phyloP scores from a whole-genome alignment of 2,329 filamentous ascomycete species.

The Botrytis pseudocinerea region DNA sequence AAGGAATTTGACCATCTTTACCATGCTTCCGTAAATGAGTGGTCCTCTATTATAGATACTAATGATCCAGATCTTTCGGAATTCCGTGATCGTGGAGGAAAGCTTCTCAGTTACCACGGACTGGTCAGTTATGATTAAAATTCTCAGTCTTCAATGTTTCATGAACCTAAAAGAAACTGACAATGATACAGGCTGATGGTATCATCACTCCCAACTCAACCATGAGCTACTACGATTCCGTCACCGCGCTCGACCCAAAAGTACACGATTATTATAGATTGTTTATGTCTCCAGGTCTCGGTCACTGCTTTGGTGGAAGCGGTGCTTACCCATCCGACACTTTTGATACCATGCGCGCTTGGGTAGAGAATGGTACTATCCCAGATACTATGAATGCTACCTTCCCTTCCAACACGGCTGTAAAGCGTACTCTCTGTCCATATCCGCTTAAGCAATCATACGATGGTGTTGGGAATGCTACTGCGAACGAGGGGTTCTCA shows the following conservation, averaged over 20 bases:
- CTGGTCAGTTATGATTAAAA: not conserved
- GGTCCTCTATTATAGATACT: slow-evolving; percentile 2
- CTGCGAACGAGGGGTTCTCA: not conserved
- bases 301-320: not conserved
- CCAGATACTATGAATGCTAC: not conserved
- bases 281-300: not conserved
- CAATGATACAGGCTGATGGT: slow-evolving; percentile 24
- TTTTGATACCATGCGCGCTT: not conserved
- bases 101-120: slow-evolving; percentile 29
- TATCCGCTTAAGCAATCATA: not conserved
- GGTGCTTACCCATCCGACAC: not conserved
- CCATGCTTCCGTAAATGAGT: not conserved
- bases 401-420: not conserved
- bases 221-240: slow-evolving; percentile 36
- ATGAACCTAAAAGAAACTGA: not conserved
- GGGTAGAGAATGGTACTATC: not conserved
- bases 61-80: not conserved
- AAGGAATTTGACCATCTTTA: slow-evolving; percentile 7
- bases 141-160: not conserved
- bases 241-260: not conserved
- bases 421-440: not conserved
- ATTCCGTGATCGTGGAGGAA: slow-evolving; percentile 9
- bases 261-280: slow-evolving; percentile 12
- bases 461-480: not conserved
- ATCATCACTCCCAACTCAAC: slow-evolving; percentile 43